Evolutionary conservation across 108 stramenopile genomes (phyloP), one percentile per base, ranked within the genome.

Genomic region (Cyclotella cryptica): DNA sequence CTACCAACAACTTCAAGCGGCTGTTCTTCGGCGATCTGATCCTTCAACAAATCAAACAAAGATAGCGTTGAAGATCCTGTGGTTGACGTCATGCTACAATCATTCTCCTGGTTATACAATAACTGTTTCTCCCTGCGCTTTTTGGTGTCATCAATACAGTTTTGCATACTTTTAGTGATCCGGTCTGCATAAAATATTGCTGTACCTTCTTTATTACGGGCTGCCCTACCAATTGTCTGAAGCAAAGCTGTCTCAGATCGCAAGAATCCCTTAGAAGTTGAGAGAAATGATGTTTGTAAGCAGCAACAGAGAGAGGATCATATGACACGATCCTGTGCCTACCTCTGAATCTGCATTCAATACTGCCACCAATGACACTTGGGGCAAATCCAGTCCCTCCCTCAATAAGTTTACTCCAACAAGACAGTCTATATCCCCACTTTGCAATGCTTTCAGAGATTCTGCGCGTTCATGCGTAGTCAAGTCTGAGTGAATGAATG

Each of bases 361-460:
- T 74, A 95, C 83, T 5, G 92, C 92, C 19, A 95, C 94, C 41
- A 95, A 80, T 10, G 89, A 88, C 19, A 92, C 92, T 78, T 92
- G 85, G 9, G 94, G 94, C 40, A 95, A 77, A 76, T 95, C 92
- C 24, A 95, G 78, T 2, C 94, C 92, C 71, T 95, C 90, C 28
- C 89, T 66, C 67, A 95, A 75, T 24, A 91, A 47, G 71, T 95
- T 95, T n/a, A 92, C 89, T 1, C 93, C 93, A 12, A 95, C 93
- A 11, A 95, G 64, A 42, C 88, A 90, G 69, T 95, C 90, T 11
- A 92, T 64, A 21, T 88, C 77, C 9, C 92, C 89, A 54, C 43
- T 69, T 62, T 90, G 89, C 1, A 95, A 74, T 11, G 85, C 39
- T 65, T 84, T 73, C 40, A 95, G 58, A 22, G 87, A 87, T 42